Evolutionary conservation across 2,329 filamentous ascomycete species (phyloP).

Genomic region (Claviceps sorghi): DNA sequence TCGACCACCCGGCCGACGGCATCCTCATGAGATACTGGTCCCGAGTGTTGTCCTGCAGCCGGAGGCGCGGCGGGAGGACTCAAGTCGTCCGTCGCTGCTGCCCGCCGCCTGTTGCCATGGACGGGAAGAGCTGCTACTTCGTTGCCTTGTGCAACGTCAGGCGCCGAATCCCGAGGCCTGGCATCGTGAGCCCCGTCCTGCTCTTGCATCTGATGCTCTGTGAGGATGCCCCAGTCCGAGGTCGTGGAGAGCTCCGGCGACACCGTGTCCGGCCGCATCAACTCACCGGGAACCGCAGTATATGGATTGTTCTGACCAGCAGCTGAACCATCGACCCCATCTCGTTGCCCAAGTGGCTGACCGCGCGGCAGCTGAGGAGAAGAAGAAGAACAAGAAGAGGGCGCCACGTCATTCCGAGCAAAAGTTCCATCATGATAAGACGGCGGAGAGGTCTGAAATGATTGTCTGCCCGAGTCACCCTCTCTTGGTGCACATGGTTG

Average conservation of each 20-base stretch:
- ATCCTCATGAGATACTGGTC: not conserved
- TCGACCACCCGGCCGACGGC: not conserved
- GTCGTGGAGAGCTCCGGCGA: slow-evolving; percentile 5
- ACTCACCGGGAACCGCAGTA: not conserved
- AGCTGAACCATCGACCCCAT: not conserved
- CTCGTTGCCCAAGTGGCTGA: not conserved
- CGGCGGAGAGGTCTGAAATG: not conserved
- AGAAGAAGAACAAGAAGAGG: not conserved
- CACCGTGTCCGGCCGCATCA: slow-evolving; percentile 2
- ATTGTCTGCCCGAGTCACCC: not conserved
- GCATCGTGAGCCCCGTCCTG: not conserved
- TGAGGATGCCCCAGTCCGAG: slow-evolving; percentile 1
- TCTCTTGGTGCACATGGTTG: not conserved
- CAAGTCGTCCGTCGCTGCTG: not conserved
- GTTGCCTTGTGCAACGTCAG: not conserved
- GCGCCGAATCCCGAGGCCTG: too few relatives aligned
- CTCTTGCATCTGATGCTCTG: not conserved
- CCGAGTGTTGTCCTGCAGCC: not conserved
- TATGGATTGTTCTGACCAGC: not conserved
- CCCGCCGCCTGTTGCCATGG: not conserved
- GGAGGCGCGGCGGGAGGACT: not conserved
- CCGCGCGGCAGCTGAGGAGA: not conserved
- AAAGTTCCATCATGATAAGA: not conserved
- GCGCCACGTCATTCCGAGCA: not conserved
- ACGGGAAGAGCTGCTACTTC: not conserved